Evolutionary conservation across 2,329 filamentous ascomycete genomes (phyloP).

Genomic region (Xylariaceae sp.): DNA sequence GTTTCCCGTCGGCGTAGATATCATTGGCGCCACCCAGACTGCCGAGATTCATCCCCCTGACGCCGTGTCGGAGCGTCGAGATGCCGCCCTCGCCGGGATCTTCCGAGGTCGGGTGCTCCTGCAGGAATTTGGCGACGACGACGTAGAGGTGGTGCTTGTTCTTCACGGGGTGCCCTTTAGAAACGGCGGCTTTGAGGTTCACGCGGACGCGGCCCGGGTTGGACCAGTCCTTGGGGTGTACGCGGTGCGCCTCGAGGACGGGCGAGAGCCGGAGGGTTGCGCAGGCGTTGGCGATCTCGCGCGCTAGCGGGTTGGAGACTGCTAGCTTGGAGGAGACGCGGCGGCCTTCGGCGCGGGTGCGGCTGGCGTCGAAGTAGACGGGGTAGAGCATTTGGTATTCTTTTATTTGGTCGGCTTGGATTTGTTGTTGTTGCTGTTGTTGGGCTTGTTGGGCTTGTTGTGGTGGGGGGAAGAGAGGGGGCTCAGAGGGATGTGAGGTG

Average conservation of each 20-base stretch:
- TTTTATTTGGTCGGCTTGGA: slow-evolving; percentile 59
- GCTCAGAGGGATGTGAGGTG: too few species aligned
- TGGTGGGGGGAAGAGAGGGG: slow-evolving; percentile 19
- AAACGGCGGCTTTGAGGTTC: slow-evolving; percentile 52
- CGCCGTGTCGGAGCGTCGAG: slow-evolving; percentile 57
- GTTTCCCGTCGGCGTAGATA: slow-evolving; percentile 59
- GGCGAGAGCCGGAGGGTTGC: slow-evolving; percentile 65
- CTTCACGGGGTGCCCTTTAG: slow-evolving; percentile 47
- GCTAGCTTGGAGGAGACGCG: slow-evolving; percentile 70
- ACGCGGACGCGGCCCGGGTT: slow-evolving; percentile 91
- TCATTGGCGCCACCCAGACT: slow-evolving; percentile 66
- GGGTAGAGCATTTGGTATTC: slow-evolving; percentile 89
- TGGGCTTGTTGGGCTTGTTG: slow-evolving; percentile 28
- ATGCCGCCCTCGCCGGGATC: too few species aligned
- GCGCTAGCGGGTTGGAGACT: slow-evolving; percentile 79
- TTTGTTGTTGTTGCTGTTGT: slow-evolving; percentile 25
- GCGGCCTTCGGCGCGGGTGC: slow-evolving; percentile 73
- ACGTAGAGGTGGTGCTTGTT: slow-evolving; percentile 85
- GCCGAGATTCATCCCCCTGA: slow-evolving; percentile 35
- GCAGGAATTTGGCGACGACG: slow-evolving; percentile 72
- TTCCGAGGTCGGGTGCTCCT: slow-evolving; percentile 72
- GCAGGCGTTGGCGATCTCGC: slow-evolving; percentile 85
- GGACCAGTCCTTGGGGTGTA: slow-evolving; percentile 94
- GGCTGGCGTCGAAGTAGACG: slow-evolving; percentile 82
- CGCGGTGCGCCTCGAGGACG: slow-evolving; percentile 85